Base-by-base conservation (phyloP, 139 green algal species). In the Picochlorum sp. region DNA sequence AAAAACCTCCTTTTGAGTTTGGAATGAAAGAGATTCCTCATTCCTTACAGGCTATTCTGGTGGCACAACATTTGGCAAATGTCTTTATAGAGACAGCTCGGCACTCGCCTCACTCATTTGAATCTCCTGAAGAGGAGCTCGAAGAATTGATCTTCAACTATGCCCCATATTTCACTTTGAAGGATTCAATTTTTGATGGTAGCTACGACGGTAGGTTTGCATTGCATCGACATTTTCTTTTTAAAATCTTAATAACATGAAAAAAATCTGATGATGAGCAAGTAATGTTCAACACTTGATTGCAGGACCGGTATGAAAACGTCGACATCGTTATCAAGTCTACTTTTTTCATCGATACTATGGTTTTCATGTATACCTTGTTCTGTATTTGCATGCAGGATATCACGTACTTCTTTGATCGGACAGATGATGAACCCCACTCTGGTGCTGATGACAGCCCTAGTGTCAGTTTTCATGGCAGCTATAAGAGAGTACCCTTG, bases 1-100 rank as follows among this genome's bases (percentile, higher is more conserved):
- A 92, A 77, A 92, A 91, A 75, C 83, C 84, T 18, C 82, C 83
- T 13, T 88, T 65, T 50, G 84, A 92, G 68, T 92, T 92, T 74
- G 75, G 73, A 59, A 83, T 86, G 69, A 32, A 68, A 5, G 74
- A 83, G 50, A 73, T 86, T 31, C 84, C 84, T 0, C 83, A 92
- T 77, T 69, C 62, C 10, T 58, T 81, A n/a, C 77, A 91, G 36
- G 81, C 80, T 8, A 77, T 92, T 44, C 66, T 43, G 18, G 77
- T 83, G 30, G 64, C 40, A 1, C 79, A 91, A 67, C 73, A 86
- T 61, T 50, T 87, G 26, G 74, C 76, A 37, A 85, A 87, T 69
- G 45, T 72, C 4, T 91, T 91, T 63, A 56, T 91, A 1, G 72
- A 90, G 53, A 68, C 61, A 2, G 74, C 77, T 2, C 69, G 76